These are phyloP conservation scores for Amoeboradix gromovi DNA, from an alignment of 371 early-diverging fungal genomes.

Conservation along the genomic window DNA sequence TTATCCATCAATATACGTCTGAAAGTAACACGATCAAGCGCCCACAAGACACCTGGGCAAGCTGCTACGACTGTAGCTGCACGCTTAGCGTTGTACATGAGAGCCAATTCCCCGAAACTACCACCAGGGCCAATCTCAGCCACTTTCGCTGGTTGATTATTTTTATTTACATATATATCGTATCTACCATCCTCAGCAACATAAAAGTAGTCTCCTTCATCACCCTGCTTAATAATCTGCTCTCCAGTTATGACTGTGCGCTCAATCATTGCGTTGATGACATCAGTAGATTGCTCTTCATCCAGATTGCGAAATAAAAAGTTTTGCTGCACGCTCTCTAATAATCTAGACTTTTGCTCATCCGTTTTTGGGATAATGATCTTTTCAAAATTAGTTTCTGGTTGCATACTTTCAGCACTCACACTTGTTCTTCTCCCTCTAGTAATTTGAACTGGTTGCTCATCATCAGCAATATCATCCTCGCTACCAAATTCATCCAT, in stretches of 20 bases:
- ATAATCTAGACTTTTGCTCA: conserved; percentile 50
- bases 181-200: conserved; percentile 79
- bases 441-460: background rate
- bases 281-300: conserved; percentile 76
- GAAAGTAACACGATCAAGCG: conserved; percentile 76
- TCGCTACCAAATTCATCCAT: background rate
- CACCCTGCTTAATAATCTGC: conserved; percentile 75
- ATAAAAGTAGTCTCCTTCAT: conserved; percentile 85
- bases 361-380: conserved; percentile 54
- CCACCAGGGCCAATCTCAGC: conserved; percentile 46
- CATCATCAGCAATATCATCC: conserved; percentile 1
- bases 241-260: conserved; percentile 37
- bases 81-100: conserved; percentile 86
- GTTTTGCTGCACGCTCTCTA: conserved; percentile 44
- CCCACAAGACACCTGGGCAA: conserved; percentile 63
- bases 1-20: conserved; percentile 72
- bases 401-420: conserved; percentile 82
- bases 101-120: conserved; percentile 83
- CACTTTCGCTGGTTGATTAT: conserved; percentile 27
- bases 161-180: conserved; percentile 46
- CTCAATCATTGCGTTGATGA: conserved; percentile 84
- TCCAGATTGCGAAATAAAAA: conserved; percentile 74
- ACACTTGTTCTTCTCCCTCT: conserved; percentile 52
- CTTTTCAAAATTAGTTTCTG: conserved; percentile 37
- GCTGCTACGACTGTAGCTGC: conserved; percentile 70